Percentiles rank a stretch among this genome's conserved stretches.
phyloP scores from a whole-genome alignment of 2,329 filamentous ascomycete species.

The Phaeosphaeriaceae sp. region DNA sequence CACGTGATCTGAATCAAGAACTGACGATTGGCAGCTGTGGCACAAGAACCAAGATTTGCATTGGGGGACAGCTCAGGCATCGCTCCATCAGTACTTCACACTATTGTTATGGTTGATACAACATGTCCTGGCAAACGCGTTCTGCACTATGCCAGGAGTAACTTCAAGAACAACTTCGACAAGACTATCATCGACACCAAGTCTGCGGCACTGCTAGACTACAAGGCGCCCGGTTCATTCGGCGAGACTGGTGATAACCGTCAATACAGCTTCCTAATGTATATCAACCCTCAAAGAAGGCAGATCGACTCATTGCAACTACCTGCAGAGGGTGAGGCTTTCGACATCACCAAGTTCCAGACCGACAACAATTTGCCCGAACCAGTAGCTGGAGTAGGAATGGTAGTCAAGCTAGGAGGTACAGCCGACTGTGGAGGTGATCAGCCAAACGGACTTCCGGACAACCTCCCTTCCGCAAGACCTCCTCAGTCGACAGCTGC shows the following conservation, averaged over 20 bases:
- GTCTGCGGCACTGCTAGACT: slow-evolving; percentile 26
- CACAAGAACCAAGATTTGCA: slow-evolving; percentile 40
- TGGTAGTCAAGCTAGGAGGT: slow-evolving; percentile 45
- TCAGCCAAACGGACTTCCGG: slow-evolving; percentile 11
- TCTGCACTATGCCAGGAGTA: slow-evolving; percentile 42
- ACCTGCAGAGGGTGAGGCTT: slow-evolving; percentile 32
- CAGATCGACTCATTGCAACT: slow-evolving; percentile 31
- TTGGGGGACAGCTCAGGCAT: slow-evolving; percentile 45
- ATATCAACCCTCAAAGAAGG: slow-evolving; percentile 31
- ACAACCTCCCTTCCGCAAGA: slow-evolving; percentile 10
- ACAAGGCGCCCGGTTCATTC: slow-evolving; percentile 41
- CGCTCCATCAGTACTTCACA: slow-evolving; percentile 31
- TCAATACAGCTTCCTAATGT: slow-evolving; percentile 46
- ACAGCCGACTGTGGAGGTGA: slow-evolving; percentile 23
- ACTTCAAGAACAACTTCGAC: slow-evolving; percentile 40
- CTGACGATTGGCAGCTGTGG: slow-evolving; percentile 30
- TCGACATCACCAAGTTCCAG: slow-evolving; percentile 40
- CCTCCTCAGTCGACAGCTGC: slow-evolving; percentile 5
- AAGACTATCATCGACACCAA: slow-evolving; percentile 34
- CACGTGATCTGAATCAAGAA: not conserved
- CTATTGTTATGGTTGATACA: slow-evolving; percentile 43
- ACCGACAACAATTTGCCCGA: slow-evolving; percentile 38
- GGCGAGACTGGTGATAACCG: slow-evolving; percentile 39
- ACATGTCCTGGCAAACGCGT: slow-evolving; percentile 35
- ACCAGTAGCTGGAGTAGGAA: slow-evolving; percentile 39